Base-by-base conservation (phyloP, 441 rosid species). In the Kokia cookei region DNA sequence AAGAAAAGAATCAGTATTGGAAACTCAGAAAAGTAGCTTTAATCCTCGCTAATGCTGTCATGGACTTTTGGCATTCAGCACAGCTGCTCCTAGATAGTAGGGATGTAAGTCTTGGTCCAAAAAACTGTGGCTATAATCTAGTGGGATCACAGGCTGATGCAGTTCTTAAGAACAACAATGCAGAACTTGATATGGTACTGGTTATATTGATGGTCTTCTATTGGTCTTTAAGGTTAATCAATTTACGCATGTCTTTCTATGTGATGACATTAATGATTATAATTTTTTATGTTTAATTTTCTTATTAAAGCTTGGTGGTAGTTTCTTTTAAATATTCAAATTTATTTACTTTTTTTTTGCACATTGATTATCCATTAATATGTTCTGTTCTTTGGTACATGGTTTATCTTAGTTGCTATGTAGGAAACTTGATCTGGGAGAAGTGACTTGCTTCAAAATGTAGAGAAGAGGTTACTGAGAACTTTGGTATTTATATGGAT, bases 61-160 rank as follows among this genome's bases (percentile, higher is more conserved):
- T 90, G 91, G 85, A 89, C 80, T 97, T 94, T 81, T 97, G 99
- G 99, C 86, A 83, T 73, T 89, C 92, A 19, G 89, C 88, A 57
- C 89, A 90, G 82, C 73, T 82, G 75, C 84, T 78, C 75, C 50
- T 83, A 75, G 78, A 71, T 67, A 70, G 72, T 64, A 80, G 74
- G 64, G 77, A 75, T 35, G 74, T 79, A 57, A 73, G 72, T 77
- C 67, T 59, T 74, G 83, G 77, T 73, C 65, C 74, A 45, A 79
- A 84, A 78, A 75, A 74, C 66, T 58, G 76, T 77, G 64, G 75
- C 73, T 59, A 76, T 78, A 81, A 85, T 77, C 81, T 77, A 72
- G 83, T 75, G 61, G 71, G 72, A n/a, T 73, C 86, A 53, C 76
- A 35, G 59, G 83, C 73, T 65, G 74, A 71, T 79, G 90, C 81